Conservation (phyloP, 805 yeast species). For the Candida cerambycidarum region DNA sequence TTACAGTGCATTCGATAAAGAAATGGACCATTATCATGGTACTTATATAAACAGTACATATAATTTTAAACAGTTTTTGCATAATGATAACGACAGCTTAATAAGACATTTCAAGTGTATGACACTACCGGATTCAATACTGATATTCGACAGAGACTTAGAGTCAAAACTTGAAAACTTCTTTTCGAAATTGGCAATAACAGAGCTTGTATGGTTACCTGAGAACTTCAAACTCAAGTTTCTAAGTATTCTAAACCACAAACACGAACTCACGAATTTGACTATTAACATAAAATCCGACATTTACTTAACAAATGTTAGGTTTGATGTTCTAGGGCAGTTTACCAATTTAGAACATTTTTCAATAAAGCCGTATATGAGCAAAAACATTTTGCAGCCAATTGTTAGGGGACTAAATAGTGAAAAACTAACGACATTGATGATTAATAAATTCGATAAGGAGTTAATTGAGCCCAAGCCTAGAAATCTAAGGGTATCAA, state of each 20-base stretch:
- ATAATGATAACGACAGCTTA: conserved; percentile 11
- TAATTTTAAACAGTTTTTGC: conserved; percentile 38
- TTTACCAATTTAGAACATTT: conserved; percentile 5
- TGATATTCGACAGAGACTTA: conserved; percentile 32
- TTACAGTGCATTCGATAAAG: conserved; percentile 33
- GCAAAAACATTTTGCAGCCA: neutral
- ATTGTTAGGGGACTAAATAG: neutral
- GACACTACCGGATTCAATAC: conserved; percentile 43
- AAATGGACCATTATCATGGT: conserved; percentile 12
- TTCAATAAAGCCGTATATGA: conserved; percentile 3
- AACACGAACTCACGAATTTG: conserved; percentile 22
- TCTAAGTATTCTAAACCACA: conserved; percentile 32
- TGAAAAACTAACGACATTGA: conserved; percentile 1
- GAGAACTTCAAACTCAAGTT: conserved; percentile 30
- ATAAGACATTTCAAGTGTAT: conserved; percentile 31
- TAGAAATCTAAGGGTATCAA: neutral
- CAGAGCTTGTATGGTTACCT: conserved; percentile 33
- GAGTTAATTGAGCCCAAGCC: conserved; percentile 13
- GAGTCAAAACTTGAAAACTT: conserved; percentile 24
- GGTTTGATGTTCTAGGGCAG: neutral
- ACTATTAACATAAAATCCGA: conserved; percentile 30
- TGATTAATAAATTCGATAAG: conserved; percentile 22
- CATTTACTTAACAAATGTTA: neutral
- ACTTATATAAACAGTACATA: conserved; percentile 26
- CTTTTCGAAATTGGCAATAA: conserved; percentile 22